Conservation (phyloP, 148 eudicot genomes). For the Dianthus caryophyllus region DNA sequence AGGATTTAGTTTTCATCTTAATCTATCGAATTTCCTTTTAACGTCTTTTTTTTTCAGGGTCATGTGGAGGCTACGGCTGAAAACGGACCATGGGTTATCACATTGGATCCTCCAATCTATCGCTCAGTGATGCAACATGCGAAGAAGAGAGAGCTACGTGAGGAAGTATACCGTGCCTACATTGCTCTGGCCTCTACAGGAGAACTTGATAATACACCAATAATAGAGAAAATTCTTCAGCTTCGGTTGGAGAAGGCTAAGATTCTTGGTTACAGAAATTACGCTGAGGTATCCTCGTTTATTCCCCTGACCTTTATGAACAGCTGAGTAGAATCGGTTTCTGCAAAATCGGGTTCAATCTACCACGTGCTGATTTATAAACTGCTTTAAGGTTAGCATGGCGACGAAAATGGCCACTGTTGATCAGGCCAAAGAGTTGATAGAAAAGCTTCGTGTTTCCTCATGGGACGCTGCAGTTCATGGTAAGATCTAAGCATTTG, state of each 20-base stretch:
- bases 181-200: slow-evolving; percentile 80
- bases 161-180: slow-evolving; percentile 82
- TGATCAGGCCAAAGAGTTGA: slow-evolving; percentile 69
- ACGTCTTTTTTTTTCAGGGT: slow-evolving; percentile 34
- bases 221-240: slow-evolving; percentile 67
- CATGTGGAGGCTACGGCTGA: slow-evolving; percentile 74
- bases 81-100: slow-evolving; percentile 82
- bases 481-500: slow-evolving; percentile 34
- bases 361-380: too few species aligned
- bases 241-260: slow-evolving; percentile 76
- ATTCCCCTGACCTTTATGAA: background rate
- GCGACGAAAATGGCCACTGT: slow-evolving; percentile 86
- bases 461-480: slow-evolving; percentile 74
- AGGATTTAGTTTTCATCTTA: background rate
- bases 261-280: slow-evolving; percentile 76
- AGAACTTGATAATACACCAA: slow-evolving; percentile 62
- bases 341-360: too few species aligned
- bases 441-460: slow-evolving; percentile 70
- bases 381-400: slow-evolving; percentile 65
- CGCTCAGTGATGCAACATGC: slow-evolving; percentile 84
- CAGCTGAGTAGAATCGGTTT: background rate
- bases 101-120: slow-evolving; percentile 74
- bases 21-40: too few species aligned
- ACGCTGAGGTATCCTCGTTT: slow-evolving; percentile 60
- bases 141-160: slow-evolving; percentile 57